Evolutionary conservation across 176 grass and related monocot species (phyloP).

Genomic region (Oryza glaberrima): DNA sequence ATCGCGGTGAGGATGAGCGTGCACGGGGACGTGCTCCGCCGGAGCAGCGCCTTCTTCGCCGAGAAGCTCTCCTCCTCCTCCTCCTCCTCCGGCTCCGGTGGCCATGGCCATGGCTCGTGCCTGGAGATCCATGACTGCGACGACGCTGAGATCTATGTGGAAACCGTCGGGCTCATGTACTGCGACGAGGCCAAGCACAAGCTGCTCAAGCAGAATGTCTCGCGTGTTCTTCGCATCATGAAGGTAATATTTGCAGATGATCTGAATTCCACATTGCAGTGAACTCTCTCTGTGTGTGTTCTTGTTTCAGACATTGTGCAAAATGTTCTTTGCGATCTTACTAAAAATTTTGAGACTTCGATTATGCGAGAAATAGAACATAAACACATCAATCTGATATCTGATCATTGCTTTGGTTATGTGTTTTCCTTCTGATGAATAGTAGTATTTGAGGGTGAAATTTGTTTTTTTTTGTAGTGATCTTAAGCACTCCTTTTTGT

Average conservation of each 20-base stretch:
- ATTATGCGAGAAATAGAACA: not conserved
- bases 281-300: not conserved
- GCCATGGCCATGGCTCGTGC: not conserved
- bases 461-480: not conserved
- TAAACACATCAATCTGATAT: not conserved
- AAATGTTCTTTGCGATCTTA: not conserved
- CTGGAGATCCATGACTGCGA: slow-evolving; percentile 67
- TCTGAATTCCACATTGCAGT: not conserved
- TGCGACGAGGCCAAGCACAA: slow-evolving; percentile 61
- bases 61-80: slow-evolving; percentile 45
- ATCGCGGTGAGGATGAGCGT: slow-evolving; percentile 75
- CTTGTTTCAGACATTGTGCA: not conserved
- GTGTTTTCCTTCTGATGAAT: not conserved
- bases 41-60: slow-evolving; percentile 71
- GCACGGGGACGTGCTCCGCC: slow-evolving; percentile 62
- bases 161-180: slow-evolving; percentile 71
- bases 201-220: slow-evolving; percentile 62
- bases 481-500: not conserved
- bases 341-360: not conserved
- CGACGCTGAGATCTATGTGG: slow-evolving; percentile 67
- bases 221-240: slow-evolving; percentile 63
- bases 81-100: too few relatives aligned
- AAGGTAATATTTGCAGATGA: slow-evolving; percentile 34
- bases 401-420: not conserved
- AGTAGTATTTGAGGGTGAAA: not conserved